Evolutionary conservation across 1,139 yeast genomes (phyloP).

Genomic region (Scheffersomyces segobiensis): DNA sequence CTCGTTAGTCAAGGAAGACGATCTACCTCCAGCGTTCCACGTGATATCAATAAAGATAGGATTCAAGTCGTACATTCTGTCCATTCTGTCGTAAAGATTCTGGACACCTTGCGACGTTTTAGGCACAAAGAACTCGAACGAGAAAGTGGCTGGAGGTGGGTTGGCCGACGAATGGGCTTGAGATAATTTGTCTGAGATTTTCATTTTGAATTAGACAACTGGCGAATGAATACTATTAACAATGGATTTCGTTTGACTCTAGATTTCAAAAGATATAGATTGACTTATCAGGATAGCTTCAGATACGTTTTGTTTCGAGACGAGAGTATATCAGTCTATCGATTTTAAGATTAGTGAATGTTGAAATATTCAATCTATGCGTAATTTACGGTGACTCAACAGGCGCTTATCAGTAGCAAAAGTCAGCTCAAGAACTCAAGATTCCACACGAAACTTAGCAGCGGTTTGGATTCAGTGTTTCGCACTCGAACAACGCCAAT

Average conservation of each 20-base stretch:
- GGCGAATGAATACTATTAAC: background rate
- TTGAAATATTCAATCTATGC: background rate
- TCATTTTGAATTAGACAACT: constrained; percentile 30
- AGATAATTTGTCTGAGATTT: constrained; percentile 52
- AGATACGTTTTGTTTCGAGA: background rate
- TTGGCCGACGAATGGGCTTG: constrained; percentile 46
- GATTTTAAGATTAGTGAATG: background rate
- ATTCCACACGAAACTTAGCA: background rate
- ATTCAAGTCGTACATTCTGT: constrained; percentile 89
- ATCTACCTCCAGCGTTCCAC: constrained; percentile 97
- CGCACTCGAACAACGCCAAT: background rate
- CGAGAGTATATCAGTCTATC: background rate
- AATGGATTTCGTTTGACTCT: background rate
- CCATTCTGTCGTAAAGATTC: constrained; percentile 95
- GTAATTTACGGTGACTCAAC: background rate
- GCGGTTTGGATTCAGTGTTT: background rate
- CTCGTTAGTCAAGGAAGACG: constrained; percentile 79
- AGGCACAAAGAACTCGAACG: constrained; percentile 98
- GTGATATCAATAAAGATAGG: constrained; percentile 95
- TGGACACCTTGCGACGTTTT: constrained; percentile 97
- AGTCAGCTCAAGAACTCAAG: background rate
- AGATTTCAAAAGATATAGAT: too few relatives aligned
- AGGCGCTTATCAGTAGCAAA: background rate
- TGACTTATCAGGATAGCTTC: background rate
- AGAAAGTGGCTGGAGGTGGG: constrained; percentile 70